phyloP scores from a whole-genome alignment of 129 eudicot genomes.

The Deinandra increscens region DNA sequence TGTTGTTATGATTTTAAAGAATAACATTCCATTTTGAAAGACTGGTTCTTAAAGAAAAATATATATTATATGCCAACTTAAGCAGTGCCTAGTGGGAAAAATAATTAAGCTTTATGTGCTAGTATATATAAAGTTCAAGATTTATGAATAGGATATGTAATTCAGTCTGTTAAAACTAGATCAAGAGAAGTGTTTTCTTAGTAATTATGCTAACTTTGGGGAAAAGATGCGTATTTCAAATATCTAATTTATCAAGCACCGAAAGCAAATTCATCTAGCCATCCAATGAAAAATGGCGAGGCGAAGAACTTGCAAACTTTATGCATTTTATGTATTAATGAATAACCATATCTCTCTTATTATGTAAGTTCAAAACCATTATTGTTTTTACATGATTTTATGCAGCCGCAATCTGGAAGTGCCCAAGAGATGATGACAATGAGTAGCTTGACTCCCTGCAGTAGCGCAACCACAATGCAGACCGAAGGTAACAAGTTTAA shows the following conservation, averaged over 20 bases:
- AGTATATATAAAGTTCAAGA: neutral
- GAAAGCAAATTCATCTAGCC: too few species aligned
- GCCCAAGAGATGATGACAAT: conserved; percentile 14
- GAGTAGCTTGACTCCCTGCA: neutral
- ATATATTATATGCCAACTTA: neutral
- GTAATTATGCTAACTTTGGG: too few species aligned
- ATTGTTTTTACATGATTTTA: conserved; percentile 1
- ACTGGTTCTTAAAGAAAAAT: neutral
- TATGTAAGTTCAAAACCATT: neutral
- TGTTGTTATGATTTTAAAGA: neutral
- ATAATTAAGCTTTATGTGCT: neutral
- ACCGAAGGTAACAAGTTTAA: conserved; percentile 17
- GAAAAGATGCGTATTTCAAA: too few species aligned
- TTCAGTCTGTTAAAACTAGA: neutral
- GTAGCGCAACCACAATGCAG: conserved; percentile 17
- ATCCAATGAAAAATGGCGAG: too few species aligned
- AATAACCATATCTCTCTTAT: too few species aligned
- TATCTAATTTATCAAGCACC: too few species aligned
- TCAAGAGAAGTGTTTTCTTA: neutral
- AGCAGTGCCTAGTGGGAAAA: neutral
- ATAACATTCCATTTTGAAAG: neutral
- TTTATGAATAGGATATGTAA: neutral
- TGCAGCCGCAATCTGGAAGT: conserved; percentile 19
- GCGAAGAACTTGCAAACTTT: too few species aligned
- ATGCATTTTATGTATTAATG: too few species aligned